Evolutionary conservation across 1,284 basidiomycete species (phyloP).

Genomic region (Amylostereum areolatum): DNA sequence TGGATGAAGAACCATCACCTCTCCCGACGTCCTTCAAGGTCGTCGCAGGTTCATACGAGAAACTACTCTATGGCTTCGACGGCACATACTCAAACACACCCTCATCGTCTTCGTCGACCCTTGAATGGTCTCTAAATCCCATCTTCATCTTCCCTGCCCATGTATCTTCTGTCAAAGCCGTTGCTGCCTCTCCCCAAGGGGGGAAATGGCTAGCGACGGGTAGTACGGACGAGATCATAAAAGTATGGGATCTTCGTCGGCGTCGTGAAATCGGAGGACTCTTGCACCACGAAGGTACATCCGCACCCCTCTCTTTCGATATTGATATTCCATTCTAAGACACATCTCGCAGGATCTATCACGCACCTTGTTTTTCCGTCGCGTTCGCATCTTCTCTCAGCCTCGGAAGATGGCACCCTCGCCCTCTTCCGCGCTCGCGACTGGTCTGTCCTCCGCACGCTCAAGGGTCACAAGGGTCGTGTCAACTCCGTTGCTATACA

Average conservation of each 20-base stretch:
- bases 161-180: conserved; percentile 86
- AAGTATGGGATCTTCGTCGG: conserved; percentile 93
- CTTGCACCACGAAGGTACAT: conserved; percentile 86
- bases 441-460: conserved; percentile 83
- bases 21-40: conserved; percentile 74
- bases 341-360: conserved; percentile 67
- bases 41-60: conserved; percentile 92
- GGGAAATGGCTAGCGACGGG: conserved; percentile 97
- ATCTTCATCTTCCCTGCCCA: conserved; percentile 97
- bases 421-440: conserved; percentile 90
- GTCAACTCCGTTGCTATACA: conserved; percentile 90
- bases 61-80: conserved; percentile 87
- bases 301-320: neutral
- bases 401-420: conserved; percentile 86
- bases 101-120: conserved; percentile 17
- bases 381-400: conserved; percentile 82
- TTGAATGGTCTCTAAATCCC: conserved; percentile 59
- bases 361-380: conserved; percentile 87
- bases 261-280: conserved; percentile 90
- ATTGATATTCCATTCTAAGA: conserved; percentile 11
- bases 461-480: conserved; percentile 91
- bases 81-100: conserved; percentile 45
- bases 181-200: conserved; percentile 78
- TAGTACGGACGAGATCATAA: conserved; percentile 91
- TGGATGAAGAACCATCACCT: neutral